Conservation (phyloP, 768 basidiomycete genomes). For the Boletus eberwhitei region DNA sequence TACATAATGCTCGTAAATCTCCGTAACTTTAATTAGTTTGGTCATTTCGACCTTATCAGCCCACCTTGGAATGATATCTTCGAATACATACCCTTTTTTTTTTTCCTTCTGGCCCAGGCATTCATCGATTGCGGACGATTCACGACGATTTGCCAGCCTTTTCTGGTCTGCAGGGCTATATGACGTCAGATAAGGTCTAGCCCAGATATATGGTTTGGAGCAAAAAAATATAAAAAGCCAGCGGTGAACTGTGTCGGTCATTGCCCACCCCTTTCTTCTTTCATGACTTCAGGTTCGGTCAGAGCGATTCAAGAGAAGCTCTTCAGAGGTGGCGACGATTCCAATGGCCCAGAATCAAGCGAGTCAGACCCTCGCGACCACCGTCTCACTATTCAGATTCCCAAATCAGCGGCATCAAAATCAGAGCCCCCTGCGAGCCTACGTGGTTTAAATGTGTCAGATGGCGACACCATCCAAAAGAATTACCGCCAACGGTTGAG, state of each 20-base stretch:
- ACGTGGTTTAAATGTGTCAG: slow-evolving; percentile 1
- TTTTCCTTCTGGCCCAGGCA: neutral
- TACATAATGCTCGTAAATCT: slow-evolving; percentile 13
- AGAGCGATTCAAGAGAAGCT: slow-evolving; percentile 74
- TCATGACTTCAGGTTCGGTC: slow-evolving; percentile 44
- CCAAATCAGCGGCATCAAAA: slow-evolving; percentile 41
- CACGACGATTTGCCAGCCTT: neutral
- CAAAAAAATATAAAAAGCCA: slow-evolving; percentile 8
- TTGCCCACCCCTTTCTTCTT: slow-evolving; percentile 4
- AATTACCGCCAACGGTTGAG: slow-evolving; percentile 64
- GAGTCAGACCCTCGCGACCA: slow-evolving; percentile 30
- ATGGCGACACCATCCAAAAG: slow-evolving; percentile 20
- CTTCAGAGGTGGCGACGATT: slow-evolving; percentile 46
- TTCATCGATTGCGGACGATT: neutral
- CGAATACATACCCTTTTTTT: slow-evolving; percentile 22
- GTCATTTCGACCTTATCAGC: slow-evolving; percentile 8
- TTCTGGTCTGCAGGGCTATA: slow-evolving; percentile 1
- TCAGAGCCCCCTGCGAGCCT: slow-evolving; percentile 36
- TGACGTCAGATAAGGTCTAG: slow-evolving; percentile 22
- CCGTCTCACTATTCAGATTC: slow-evolving; percentile 68
- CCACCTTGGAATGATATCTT: slow-evolving; percentile 12
- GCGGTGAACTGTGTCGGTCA: neutral
- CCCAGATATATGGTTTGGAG: neutral
- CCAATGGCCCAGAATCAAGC: slow-evolving; percentile 15
- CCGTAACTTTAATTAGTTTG: slow-evolving; percentile 17